phyloP scores from a whole-genome alignment of 2,329 filamentous ascomycete genomes.

The Claviceps capensis region DNA sequence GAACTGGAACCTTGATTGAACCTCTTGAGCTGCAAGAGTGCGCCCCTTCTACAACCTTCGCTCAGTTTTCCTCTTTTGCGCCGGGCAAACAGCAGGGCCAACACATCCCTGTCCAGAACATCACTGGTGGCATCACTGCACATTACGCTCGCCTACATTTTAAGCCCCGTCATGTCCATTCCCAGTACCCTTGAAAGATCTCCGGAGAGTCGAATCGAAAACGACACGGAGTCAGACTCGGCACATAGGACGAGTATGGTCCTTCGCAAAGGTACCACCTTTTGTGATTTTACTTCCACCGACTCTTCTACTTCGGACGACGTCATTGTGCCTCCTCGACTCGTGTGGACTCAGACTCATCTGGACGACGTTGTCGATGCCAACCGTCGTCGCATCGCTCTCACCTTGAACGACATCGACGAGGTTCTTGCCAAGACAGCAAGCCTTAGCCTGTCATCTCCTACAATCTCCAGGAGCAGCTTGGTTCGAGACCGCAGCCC shows the following conservation, averaged over 20 bases:
- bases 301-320: conserved; percentile 28
- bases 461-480: conserved; percentile 16
- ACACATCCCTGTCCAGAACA: background rate
- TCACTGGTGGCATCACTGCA: background rate
- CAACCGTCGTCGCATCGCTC: conserved; percentile 52
- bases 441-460: conserved; percentile 22
- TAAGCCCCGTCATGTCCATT: conserved; percentile 28
- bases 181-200: conserved; percentile 34
- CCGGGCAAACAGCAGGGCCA: background rate
- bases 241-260: conserved; percentile 24
- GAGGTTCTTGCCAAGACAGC: conserved; percentile 40
- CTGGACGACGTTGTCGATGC: conserved; percentile 61
- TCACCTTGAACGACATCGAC: conserved; percentile 53
- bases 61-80: background rate
- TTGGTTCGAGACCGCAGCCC: conserved; percentile 40
- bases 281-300: conserved; percentile 32
- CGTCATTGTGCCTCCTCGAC: conserved; percentile 35
- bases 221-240: conserved; percentile 18
- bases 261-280: conserved; percentile 60
- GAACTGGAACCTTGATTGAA: background rate
- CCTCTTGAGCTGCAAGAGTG: background rate
- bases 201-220: conserved; percentile 26
- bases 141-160: background rate
- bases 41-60: background rate
- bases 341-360: conserved; percentile 54